Conservation (phyloP, 208 protist genomes). For the Leishmania guyanensis region DNA sequence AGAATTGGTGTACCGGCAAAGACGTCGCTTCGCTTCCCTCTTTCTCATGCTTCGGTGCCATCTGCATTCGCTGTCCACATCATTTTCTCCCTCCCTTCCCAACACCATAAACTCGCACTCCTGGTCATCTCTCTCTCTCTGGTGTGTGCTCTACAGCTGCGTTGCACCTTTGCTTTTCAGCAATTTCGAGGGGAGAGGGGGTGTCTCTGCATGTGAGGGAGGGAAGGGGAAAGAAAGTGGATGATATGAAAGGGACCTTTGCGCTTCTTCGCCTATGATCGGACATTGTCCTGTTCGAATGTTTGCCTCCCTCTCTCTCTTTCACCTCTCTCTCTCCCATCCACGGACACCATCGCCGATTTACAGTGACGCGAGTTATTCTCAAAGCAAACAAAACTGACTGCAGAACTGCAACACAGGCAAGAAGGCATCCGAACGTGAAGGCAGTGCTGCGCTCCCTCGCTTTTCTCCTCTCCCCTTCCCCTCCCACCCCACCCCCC, state of each 20-base stretch:
- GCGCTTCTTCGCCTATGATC: neutral
- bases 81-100: neutral
- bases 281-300: neutral
- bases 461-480: neutral
- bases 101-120: neutral
- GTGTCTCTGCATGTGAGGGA: neutral
- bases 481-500: neutral
- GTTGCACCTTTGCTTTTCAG: neutral
- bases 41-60: neutral
- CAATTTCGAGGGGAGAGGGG: neutral
- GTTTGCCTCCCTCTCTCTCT: neutral
- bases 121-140: neutral
- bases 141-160: neutral
- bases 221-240: too few species aligned
- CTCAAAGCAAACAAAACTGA: neutral
- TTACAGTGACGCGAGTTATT: neutral
- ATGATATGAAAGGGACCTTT: neutral
- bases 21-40: neutral
- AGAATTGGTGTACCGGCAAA: neutral
- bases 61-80: neutral
- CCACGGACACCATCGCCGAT: neutral
- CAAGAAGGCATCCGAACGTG: neutral
- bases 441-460: neutral
- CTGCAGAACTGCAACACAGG: neutral
- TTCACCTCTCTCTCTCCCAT: constrained; percentile 1